These are phyloP conservation scores for Plectranthus barbatus DNA, from an alignment of 257 asterid genomes.

Conservation along the genomic window DNA sequence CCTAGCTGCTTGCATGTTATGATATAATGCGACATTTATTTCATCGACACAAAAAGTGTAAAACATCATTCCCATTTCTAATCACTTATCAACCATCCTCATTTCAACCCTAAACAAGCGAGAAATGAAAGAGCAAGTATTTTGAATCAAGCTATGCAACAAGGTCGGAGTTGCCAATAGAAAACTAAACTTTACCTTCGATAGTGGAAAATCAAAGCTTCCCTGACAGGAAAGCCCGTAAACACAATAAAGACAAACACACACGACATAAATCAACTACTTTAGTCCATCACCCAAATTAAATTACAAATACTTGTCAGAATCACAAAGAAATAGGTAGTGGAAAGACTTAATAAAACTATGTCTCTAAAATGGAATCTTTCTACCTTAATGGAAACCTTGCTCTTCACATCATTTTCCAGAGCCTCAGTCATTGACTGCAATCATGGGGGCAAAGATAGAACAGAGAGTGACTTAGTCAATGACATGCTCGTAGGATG, in stretches of 20 bases:
- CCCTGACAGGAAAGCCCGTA: too few species aligned
- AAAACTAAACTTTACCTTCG: slow-evolving; percentile 8
- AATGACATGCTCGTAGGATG: neutral
- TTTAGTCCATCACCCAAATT: too few species aligned
- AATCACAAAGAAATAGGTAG: neutral
- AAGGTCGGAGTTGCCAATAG: neutral
- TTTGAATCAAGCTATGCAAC: neutral
- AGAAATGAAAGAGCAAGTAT: neutral
- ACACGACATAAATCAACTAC: too few species aligned
- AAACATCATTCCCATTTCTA: neutral
- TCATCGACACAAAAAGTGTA: neutral
- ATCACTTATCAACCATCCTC: neutral
- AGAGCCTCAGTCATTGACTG: slow-evolving; percentile 90
- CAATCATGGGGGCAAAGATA: slow-evolving; percentile 11
- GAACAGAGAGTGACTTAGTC: neutral
- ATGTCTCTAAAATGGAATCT: neutral
- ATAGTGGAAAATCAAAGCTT: too few species aligned
- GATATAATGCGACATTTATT: neutral
- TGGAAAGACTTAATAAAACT: neutral
- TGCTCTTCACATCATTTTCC: slow-evolving; percentile 70
- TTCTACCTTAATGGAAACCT: slow-evolving; percentile 64
- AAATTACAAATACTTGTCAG: neutral
- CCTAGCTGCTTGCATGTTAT: too few species aligned
- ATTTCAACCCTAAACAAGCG: neutral
- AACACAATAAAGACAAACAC: too few species aligned